These are phyloP conservation scores for Capsella rubella DNA, from an alignment of 441 rosid species.

Conservation along the genomic window DNA sequence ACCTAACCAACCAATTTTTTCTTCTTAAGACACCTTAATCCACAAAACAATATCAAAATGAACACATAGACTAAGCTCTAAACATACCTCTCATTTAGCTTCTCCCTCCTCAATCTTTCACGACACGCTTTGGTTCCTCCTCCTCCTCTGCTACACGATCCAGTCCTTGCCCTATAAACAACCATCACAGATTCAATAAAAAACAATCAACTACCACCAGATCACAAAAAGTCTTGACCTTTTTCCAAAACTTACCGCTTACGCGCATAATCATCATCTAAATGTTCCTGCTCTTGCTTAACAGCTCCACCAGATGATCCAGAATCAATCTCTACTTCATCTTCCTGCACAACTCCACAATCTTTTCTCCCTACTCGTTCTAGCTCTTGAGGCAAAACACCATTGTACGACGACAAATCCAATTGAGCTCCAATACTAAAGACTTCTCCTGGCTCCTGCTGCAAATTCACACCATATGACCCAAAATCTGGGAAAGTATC, in stretches of 20 bases:
- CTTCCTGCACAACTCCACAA: conserved; percentile 33
- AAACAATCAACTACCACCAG: conserved; percentile 10
- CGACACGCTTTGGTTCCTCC: conserved; percentile 85
- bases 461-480: conserved; percentile 34
- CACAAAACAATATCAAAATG: neutral
- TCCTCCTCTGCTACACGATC: conserved; percentile 57
- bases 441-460: conserved; percentile 11
- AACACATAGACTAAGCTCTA: conserved; percentile 4
- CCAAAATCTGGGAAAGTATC: conserved; percentile 36
- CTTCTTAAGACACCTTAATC: conserved; percentile 5
- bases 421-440: conserved; percentile 33
- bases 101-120: conserved; percentile 84
- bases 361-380: conserved; percentile 8
- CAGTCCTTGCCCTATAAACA: conserved; percentile 57
- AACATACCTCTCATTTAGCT: conserved; percentile 74
- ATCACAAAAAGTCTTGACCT: neutral
- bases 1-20: conserved; percentile 52
- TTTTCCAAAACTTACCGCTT: conserved; percentile 34
- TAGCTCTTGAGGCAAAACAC: conserved; percentile 19
- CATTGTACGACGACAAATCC: conserved; percentile 32
- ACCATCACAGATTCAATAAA: conserved; percentile 20
- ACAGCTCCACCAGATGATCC: conserved; percentile 40
- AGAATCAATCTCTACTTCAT: conserved; percentile 38
- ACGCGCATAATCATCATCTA: conserved; percentile 39
- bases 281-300: conserved; percentile 42